Evolutionary conservation across 768 basidiomycete genomes (phyloP).

Genomic region (Auricularia auricula-judae): DNA sequence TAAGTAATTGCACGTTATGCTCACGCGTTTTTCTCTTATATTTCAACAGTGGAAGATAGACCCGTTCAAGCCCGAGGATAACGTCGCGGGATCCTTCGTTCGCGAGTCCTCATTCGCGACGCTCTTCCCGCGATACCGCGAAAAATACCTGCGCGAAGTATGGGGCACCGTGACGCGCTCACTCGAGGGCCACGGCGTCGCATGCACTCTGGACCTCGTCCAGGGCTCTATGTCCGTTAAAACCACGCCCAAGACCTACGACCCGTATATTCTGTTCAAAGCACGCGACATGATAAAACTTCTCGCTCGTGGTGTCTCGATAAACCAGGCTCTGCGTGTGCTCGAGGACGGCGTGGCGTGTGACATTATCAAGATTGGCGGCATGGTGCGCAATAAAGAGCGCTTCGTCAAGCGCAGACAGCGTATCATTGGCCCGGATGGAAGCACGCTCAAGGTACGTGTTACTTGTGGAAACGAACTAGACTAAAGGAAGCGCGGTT

Average conservation of each 20-base stretch:
- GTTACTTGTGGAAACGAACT: not conserved
- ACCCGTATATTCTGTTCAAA: slow-evolving; percentile 94
- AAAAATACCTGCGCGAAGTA: slow-evolving; percentile 89
- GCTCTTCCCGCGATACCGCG: slow-evolving; percentile 95
- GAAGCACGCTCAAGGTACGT: slow-evolving; percentile 88
- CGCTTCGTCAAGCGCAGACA: slow-evolving; percentile 93
- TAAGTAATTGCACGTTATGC: slow-evolving; percentile 11
- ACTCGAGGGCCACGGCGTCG: slow-evolving; percentile 76
- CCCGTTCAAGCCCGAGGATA: slow-evolving; percentile 60
- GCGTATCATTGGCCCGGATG: slow-evolving; percentile 94
- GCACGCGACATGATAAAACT: slow-evolving; percentile 94
- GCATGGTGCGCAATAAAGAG: slow-evolving; percentile 87
- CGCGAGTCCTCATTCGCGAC: slow-evolving; percentile 98
- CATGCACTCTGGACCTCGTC: slow-evolving; percentile 87
- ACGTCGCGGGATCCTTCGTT: slow-evolving; percentile 71
- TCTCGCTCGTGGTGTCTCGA: slow-evolving; percentile 80
- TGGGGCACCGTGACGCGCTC: slow-evolving; percentile 87
- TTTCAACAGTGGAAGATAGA: slow-evolving; percentile 75
- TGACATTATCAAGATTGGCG: slow-evolving; percentile 98
- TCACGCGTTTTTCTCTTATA: not conserved
- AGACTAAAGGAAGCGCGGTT: not conserved
- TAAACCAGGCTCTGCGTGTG: slow-evolving; percentile 79
- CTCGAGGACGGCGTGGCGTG: slow-evolving; percentile 83
- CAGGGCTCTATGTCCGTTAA: slow-evolving; percentile 96
- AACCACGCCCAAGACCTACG: slow-evolving; percentile 94